phyloP scores from a whole-genome alignment of 768 basidiomycete species.

The Scleroderma citrinum region DNA sequence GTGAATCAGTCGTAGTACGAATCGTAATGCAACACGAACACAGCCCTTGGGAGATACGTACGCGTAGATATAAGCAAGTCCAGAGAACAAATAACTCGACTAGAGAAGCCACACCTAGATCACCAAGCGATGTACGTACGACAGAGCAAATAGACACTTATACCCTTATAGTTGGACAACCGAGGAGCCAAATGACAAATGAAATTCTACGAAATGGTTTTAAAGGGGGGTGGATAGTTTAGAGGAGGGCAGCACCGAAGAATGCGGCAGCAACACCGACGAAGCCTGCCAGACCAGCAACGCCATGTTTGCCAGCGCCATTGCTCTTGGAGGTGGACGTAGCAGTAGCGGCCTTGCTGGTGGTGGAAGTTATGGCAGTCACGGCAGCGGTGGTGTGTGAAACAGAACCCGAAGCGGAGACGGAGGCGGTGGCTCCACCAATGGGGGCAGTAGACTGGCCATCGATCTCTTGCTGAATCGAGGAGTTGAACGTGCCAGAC shows the following conservation, averaged over 20 bases:
- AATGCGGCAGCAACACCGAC: constrained; percentile 17
- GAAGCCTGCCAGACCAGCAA: constrained; percentile 15
- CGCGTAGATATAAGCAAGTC: background rate
- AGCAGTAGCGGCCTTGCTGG: constrained; percentile 11
- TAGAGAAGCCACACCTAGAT: background rate
- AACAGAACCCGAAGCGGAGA: constrained; percentile 17
- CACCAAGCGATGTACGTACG: background rate
- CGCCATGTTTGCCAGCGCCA: constrained; percentile 18
- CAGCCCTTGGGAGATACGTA: background rate
- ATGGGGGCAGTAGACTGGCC: constrained; percentile 56
- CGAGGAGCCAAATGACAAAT: background rate
- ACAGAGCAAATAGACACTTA: background rate
- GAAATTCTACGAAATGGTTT: background rate
- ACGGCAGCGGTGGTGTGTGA: background rate
- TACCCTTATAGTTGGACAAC: background rate
- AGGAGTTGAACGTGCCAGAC: constrained; percentile 61
- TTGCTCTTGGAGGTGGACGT: constrained; percentile 7
- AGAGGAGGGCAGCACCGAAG: constrained; percentile 19
- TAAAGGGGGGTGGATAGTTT: constrained; percentile 1
- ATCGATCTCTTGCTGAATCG: constrained; percentile 51
- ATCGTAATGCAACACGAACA: background rate
- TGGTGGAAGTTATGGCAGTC: background rate
- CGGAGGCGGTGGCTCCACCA: constrained; percentile 32
- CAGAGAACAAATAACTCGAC: background rate
- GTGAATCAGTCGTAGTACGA: background rate